These are phyloP conservation scores for Neocatenulostroma microsporum DNA, from an alignment of 2,329 filamentous ascomycete species.

Conservation along the genomic window DNA sequence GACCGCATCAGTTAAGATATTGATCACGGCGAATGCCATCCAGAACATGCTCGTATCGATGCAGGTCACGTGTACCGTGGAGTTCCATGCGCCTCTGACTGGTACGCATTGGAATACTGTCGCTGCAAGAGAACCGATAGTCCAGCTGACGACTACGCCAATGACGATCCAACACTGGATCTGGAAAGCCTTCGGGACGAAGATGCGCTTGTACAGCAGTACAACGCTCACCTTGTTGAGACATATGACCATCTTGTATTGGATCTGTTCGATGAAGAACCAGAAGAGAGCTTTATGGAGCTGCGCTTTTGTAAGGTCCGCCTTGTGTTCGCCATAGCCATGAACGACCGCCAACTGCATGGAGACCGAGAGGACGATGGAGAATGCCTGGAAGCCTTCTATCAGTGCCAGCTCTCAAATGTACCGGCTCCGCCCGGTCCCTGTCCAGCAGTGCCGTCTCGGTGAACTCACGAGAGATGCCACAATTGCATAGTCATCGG, in stretches of 20 bases:
- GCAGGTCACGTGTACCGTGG: conserved; percentile 23
- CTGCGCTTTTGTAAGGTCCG: conserved; percentile 9
- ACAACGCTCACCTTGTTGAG: conserved; percentile 28
- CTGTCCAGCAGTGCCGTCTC: conserved; percentile 4
- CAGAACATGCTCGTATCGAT: conserved; percentile 22
- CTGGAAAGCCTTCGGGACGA: conserved; percentile 23
- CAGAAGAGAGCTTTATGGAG: conserved; percentile 10
- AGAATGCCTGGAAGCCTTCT: no score
- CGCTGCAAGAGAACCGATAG: conserved; percentile 23
- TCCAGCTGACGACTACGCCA: conserved; percentile 21
- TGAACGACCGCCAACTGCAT: conserved; percentile 12
- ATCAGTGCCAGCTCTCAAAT: no score
- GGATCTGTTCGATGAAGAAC: conserved; percentile 28
- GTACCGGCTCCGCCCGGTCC: no score
- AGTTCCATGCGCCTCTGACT: conserved; percentile 27
- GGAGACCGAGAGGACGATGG: conserved; percentile 10
- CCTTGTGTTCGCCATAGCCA: conserved; percentile 15
- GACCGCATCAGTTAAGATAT: conserved; percentile 23
- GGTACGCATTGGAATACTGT: conserved; percentile 30
- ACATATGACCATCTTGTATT: conserved; percentile 28
- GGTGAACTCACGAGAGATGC: no score
- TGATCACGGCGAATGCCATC: conserved; percentile 17
- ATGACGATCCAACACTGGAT: conserved; percentile 20
- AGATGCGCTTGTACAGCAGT: conserved; percentile 27
- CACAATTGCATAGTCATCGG: conserved; percentile 12